Base-by-base conservation (phyloP, 805 yeast species). In the Wickerhamiella azyma region DNA sequence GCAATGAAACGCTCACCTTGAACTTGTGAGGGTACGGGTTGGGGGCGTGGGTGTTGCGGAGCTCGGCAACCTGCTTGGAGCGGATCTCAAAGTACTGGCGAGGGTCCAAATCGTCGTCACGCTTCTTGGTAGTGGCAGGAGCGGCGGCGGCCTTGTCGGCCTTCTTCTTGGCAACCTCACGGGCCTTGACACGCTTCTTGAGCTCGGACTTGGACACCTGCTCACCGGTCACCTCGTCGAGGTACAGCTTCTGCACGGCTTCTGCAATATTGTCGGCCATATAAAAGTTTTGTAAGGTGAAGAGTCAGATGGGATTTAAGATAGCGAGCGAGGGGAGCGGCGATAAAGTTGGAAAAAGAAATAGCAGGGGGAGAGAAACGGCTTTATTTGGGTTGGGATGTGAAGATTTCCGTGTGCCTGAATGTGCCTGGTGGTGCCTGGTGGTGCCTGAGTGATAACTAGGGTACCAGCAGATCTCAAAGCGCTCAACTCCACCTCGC, bases 1-100 rank as follows among this genome's bases (percentile, higher is more conserved):
- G 81, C 50, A 88, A 66, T 49, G 76, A 69, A 55, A 75, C 71
- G 28, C 78, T 61, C 50, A 81, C 86, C 48, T 76, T 64, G 70
- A 89, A 89, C 71, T 89, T 89, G 75, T 89, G 98, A 56, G 98
- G 98, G 68, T 89, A 89, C 47, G 98, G 98, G 66, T 85, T 83
- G 56, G 88, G 81, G 33, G 61, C 50, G 52, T 79, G 77, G 50
- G 77, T 58, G 51, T 68, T 63, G 71, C 94, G 84, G 60, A 85
- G 72, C 56, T 80, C 92, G 50, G 79, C 75, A 59, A 89, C 74
- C 68, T 89, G 94, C 60, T 89, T 80, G 39, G 94, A 77, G 71
- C 98, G 81, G 62, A 85, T 79, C 66, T 88, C 96, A 59, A 75
- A 82, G 68, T 85, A 89, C 70, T 89, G 96, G 64, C 86, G 60